A percentile compares a stretch with the other conserved stretches of the same genome.
Evolutionary conservation across 2,329 filamentous ascomycete genomes (phyloP).

Genomic region (Talaromyces sp.): DNA sequence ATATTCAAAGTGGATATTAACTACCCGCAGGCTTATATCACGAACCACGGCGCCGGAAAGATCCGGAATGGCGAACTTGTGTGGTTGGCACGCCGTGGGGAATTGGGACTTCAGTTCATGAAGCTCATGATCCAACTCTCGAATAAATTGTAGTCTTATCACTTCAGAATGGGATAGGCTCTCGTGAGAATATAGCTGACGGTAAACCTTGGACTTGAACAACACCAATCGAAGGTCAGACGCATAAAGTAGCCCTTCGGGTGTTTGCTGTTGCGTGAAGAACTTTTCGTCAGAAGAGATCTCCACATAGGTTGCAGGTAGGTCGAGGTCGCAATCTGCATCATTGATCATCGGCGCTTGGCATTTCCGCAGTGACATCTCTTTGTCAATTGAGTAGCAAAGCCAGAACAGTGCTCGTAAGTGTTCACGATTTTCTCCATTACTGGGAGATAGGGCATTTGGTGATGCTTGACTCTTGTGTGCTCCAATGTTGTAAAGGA

Average conservation of each 20-base stretch:
- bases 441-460: too few relatives aligned
- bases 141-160: not conserved
- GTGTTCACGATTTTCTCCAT: conserved; percentile 4
- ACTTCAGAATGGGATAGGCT: not conserved
- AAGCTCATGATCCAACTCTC: conserved; percentile 3
- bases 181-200: not conserved
- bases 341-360: conserved; percentile 53
- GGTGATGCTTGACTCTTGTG: not conserved
- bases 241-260: not conserved
- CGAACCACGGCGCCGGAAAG: not conserved
- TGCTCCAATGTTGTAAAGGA: not conserved
- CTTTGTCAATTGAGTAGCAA: conserved; percentile 54
- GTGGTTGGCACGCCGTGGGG: not conserved
- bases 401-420: conserved; percentile 52
- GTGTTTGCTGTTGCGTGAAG: not conserved
- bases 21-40: conserved; percentile 1
- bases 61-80: not conserved
- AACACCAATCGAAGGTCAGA: not conserved
- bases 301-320: conserved; percentile 34
- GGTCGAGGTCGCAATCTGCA: conserved; percentile 51
- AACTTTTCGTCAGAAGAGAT: not conserved
- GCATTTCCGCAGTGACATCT: conserved; percentile 52
- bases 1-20: conserved; percentile 1
- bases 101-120: conserved; percentile 5
- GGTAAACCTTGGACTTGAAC: conserved; percentile 5